phyloP scores from a whole-genome alignment of 2,329 filamentous ascomycete species.

The Xylaria hypoxylon region DNA sequence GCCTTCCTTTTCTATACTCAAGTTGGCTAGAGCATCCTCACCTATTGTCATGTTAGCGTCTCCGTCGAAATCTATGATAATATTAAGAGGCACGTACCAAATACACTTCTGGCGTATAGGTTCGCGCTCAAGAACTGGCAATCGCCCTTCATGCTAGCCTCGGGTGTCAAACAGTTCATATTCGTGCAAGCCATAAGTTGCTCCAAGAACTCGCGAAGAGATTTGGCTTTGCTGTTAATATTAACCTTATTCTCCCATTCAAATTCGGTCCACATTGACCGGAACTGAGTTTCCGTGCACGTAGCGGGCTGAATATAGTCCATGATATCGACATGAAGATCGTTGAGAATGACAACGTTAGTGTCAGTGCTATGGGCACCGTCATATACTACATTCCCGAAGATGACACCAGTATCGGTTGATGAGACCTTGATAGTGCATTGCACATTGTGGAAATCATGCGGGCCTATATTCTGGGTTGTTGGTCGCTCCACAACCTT shows the following conservation, averaged over 20 bases:
- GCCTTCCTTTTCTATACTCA: slow-evolving; percentile 98
- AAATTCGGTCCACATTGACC: slow-evolving; percentile 99
- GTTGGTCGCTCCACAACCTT: slow-evolving; percentile 98
- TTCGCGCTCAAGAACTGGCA: slow-evolving; percentile 99
- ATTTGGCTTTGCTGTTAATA: slow-evolving; percentile 97
- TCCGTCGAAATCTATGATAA: background rate
- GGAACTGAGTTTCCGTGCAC: slow-evolving; percentile 97
- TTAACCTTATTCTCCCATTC: slow-evolving; percentile 99
- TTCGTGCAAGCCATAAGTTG: slow-evolving; percentile 98
- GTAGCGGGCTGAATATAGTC: slow-evolving; percentile 98
- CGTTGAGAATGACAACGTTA: slow-evolving; percentile 97
- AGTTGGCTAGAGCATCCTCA: slow-evolving; percentile 96
- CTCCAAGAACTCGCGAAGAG: slow-evolving; percentile 88
- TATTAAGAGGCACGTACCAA: slow-evolving; percentile 75
- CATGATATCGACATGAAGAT: slow-evolving; percentile 99
- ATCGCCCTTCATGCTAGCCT: slow-evolving; percentile 95
- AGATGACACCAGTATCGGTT: slow-evolving; percentile 98
- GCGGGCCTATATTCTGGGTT: slow-evolving; percentile 92
- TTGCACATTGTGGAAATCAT: slow-evolving; percentile 98
- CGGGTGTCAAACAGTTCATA: slow-evolving; percentile 97
- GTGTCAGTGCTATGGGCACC: slow-evolving; percentile 91
- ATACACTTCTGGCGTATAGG: slow-evolving; percentile 94
- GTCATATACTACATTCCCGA: slow-evolving; percentile 98
- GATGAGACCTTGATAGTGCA: slow-evolving; percentile 99
- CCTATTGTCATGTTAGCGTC: slow-evolving; percentile 66